phyloP scores from a whole-genome alignment of 129 eudicot species.

The Tagetes erecta region DNA sequence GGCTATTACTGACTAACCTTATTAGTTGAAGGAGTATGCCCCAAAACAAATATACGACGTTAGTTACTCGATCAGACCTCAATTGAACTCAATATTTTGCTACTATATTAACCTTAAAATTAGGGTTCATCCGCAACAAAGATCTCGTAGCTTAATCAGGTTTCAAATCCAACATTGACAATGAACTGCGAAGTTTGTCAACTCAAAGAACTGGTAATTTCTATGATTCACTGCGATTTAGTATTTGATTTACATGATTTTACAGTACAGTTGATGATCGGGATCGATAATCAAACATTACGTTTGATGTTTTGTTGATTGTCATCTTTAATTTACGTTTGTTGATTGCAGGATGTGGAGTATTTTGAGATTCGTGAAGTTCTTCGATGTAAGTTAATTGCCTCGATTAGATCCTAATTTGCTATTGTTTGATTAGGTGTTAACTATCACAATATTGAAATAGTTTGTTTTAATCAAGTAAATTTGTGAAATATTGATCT shows the following conservation, averaged over 20 bases:
- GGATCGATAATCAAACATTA: not conserved
- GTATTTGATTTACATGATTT: slow-evolving; percentile 10
- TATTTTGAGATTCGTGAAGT: slow-evolving; percentile 94
- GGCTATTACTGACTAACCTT: not conserved
- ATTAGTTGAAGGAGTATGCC: slow-evolving; percentile 9
- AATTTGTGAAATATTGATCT: not conserved
- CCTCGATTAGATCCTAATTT: slow-evolving; percentile 18
- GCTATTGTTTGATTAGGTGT: not conserved
- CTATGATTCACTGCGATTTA: not conserved
- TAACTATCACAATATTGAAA: not conserved
- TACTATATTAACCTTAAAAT: not conserved
- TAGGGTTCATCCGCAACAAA: slow-evolving; percentile 3
- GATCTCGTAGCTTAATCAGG: not conserved
- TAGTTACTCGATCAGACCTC: not conserved
- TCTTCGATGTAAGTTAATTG: slow-evolving; percentile 73
- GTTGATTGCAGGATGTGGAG: slow-evolving; percentile 72
- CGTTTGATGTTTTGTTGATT: slow-evolving; percentile 13
- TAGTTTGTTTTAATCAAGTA: not conserved
- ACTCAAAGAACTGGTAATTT: slow-evolving; percentile 89
- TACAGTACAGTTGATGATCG: slow-evolving; percentile 2
- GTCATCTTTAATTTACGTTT: slow-evolving; percentile 14
- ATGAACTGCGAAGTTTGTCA: slow-evolving; percentile 99
- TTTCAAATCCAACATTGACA: not conserved
- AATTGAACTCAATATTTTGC: not conserved
- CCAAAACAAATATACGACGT: not conserved